These are phyloP conservation scores for Tricholoma terreum DNA, from an alignment of 768 basidiomycete species.

Conservation along the genomic window DNA sequence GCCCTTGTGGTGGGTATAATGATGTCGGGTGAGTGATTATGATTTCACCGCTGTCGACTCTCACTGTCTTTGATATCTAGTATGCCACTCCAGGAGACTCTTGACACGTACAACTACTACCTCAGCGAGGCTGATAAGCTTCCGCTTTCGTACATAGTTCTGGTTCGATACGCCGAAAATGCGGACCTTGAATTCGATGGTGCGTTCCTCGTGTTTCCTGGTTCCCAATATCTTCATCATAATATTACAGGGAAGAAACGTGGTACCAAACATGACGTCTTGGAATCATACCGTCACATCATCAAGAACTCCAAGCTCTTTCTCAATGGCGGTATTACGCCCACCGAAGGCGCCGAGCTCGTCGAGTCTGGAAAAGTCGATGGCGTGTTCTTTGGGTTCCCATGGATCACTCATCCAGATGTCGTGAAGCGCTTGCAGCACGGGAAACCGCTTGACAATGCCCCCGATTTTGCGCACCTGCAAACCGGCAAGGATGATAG, in stretches of 20 bases:
- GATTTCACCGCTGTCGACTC: neutral
- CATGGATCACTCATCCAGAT: conserved; percentile 40
- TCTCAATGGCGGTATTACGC: conserved; percentile 35
- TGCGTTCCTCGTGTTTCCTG: conserved; percentile 8
- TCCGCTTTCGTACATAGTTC: conserved; percentile 29
- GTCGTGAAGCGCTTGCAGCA: conserved; percentile 34
- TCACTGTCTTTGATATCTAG: conserved; percentile 13
- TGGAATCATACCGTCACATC: conserved; percentile 33
- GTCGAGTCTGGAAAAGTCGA: conserved; percentile 33
- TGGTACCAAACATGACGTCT: conserved; percentile 37
- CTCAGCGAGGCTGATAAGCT: conserved; percentile 39
- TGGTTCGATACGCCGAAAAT: conserved; percentile 24
- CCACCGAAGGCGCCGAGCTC: conserved; percentile 36
- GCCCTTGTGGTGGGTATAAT: conserved; percentile 42
- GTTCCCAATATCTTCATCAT: neutral
- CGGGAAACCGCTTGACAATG: conserved; percentile 34
- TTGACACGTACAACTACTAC: conserved; percentile 41
- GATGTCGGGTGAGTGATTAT: conserved; percentile 37
- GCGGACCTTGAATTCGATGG: conserved; percentile 31
- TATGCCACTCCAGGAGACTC: conserved; percentile 43
- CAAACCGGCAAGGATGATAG: conserved; percentile 22
- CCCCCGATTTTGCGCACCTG: conserved; percentile 25
- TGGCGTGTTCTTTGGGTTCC: conserved; percentile 35
- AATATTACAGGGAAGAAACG: conserved; percentile 27
- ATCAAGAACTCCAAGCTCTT: conserved; percentile 37